phyloP scores from a whole-genome alignment of 495 filamentous ascomycete genomes.

The Penicillium goetzii region DNA sequence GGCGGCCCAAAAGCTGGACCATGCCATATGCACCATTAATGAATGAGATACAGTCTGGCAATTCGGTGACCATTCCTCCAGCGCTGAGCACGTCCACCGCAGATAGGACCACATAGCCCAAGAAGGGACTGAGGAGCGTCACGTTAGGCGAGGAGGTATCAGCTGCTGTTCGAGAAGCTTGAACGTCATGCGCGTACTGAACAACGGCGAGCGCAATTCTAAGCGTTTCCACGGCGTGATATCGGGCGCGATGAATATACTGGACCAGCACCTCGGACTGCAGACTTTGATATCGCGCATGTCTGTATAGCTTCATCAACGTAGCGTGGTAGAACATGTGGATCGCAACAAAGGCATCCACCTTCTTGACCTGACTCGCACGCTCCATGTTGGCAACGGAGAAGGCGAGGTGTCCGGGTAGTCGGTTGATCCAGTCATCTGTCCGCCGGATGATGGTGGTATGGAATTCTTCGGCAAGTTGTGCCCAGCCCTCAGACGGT shows the following conservation, averaged over 20 bases:
- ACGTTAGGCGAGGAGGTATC: slow-evolving; percentile 20
- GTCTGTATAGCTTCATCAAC: slow-evolving; percentile 64
- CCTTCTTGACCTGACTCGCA: slow-evolving; percentile 49
- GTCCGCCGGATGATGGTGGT: slow-evolving; percentile 50
- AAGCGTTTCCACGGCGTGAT: slow-evolving; percentile 49
- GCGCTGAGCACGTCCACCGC: slow-evolving; percentile 54
- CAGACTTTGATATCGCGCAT: slow-evolving; percentile 50
- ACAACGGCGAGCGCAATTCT: slow-evolving; percentile 35
- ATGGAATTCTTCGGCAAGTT: slow-evolving; percentile 55
- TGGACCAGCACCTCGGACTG: slow-evolving; percentile 34
- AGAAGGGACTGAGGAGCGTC: slow-evolving; percentile 44
- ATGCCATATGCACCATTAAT: slow-evolving; percentile 49
- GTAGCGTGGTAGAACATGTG: slow-evolving; percentile 66
- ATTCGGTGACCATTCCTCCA: slow-evolving; percentile 35
- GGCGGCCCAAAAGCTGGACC: slow-evolving; percentile 34
- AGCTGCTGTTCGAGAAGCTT: slow-evolving; percentile 24
- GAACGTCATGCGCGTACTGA: slow-evolving; percentile 31
- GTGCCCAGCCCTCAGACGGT: slow-evolving; percentile 44
- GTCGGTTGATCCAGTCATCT: slow-evolving; percentile 49
- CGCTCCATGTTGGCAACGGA: slow-evolving; percentile 54
- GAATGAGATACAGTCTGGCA: slow-evolving; percentile 50
- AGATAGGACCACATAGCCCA: slow-evolving; percentile 48
- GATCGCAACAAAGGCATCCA: slow-evolving; percentile 58
- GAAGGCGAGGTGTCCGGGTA: slow-evolving; percentile 53
- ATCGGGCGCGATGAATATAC: slow-evolving; percentile 44